phyloP scores from a whole-genome alignment of 164 flowering plant species.

The Stephania yunnanensis region DNA sequence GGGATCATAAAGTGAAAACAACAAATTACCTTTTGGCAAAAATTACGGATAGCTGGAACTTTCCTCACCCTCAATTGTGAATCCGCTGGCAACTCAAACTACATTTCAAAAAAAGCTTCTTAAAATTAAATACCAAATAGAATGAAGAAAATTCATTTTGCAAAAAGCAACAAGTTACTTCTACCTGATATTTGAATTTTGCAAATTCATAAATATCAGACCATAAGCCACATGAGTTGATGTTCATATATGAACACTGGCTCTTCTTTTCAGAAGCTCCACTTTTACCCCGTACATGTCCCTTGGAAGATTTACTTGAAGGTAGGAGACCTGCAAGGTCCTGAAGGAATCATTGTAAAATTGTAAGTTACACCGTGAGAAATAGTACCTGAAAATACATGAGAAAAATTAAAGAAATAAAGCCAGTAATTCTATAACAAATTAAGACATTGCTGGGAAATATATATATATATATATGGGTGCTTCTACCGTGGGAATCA shows the following conservation, averaged over 20 bases:
- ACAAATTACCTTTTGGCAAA: constrained; percentile 79
- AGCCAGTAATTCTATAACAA: too few relatives aligned
- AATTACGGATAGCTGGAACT: constrained; percentile 76
- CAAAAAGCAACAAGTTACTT: not conserved
- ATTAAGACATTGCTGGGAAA: not conserved
- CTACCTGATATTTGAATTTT: constrained; percentile 86
- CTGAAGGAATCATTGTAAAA: constrained; percentile 26
- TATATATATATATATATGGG: not conserved
- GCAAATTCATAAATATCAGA: constrained; percentile 74
- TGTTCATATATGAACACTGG: constrained; percentile 39
- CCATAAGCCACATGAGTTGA: constrained; percentile 75
- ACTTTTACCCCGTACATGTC: constrained; percentile 42
- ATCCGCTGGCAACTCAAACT: constrained; percentile 87
- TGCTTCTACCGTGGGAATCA: not conserved
- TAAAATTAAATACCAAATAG: not conserved
- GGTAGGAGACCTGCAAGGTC: constrained; percentile 43
- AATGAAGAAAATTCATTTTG: not conserved
- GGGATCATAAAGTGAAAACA: not conserved
- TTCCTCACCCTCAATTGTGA: constrained; percentile 59
- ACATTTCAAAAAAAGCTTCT: constrained; percentile 14
- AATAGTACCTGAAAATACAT: too few relatives aligned
- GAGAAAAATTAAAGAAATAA: too few relatives aligned
- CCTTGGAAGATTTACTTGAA: constrained; percentile 45
- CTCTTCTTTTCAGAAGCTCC: constrained; percentile 39
- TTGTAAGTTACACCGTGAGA: not conserved